A percentile compares a stretch with the other conserved stretches of the same genome.
Evolutionary conservation across 768 basidiomycete species (phyloP).

Genomic region (Myochromella boudieri): DNA sequence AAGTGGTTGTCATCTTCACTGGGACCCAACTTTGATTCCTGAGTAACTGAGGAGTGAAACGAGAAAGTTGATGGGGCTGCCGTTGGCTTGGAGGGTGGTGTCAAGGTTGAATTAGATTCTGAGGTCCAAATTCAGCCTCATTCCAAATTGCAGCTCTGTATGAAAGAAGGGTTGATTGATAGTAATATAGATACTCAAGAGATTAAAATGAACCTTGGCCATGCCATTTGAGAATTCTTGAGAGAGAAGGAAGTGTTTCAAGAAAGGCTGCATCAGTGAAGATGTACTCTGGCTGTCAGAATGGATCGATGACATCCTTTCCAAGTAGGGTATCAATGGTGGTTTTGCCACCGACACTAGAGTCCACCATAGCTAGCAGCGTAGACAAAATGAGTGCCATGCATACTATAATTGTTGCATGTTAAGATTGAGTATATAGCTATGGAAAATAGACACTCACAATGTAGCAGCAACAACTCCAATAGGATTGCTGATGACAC

Average conservation of each 20-base stretch:
- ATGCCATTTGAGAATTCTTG: constrained; percentile 98
- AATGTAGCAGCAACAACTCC: constrained; percentile 98
- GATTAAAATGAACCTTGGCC: constrained; percentile 78
- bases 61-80: constrained; percentile 73
- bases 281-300: constrained; percentile 97
- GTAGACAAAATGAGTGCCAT: constrained; percentile 91
- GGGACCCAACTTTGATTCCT: constrained; percentile 94
- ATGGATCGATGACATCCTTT: constrained; percentile 97
- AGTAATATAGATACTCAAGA: neutral
- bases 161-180: constrained; percentile 3
- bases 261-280: constrained; percentile 98
- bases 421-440: constrained; percentile 8
- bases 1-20: constrained; percentile 53
- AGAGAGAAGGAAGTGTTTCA: constrained; percentile 84
- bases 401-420: constrained; percentile 65
- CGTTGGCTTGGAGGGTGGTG: constrained; percentile 81
- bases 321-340: constrained; percentile 99
- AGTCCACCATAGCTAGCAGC: constrained; percentile 97
- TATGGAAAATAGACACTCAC: constrained; percentile 49
- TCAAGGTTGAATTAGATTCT: constrained; percentile 87
- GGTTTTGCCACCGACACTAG: constrained; percentile 95
- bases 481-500: constrained; percentile 94
- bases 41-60: constrained; percentile 80
- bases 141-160: constrained; percentile 99
- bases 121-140: constrained; percentile 80